Evolutionary conservation across 2,329 filamentous ascomycete species (phyloP), one percentile per base, ranked within the genome.

Genomic region (Claviceps monticola): DNA sequence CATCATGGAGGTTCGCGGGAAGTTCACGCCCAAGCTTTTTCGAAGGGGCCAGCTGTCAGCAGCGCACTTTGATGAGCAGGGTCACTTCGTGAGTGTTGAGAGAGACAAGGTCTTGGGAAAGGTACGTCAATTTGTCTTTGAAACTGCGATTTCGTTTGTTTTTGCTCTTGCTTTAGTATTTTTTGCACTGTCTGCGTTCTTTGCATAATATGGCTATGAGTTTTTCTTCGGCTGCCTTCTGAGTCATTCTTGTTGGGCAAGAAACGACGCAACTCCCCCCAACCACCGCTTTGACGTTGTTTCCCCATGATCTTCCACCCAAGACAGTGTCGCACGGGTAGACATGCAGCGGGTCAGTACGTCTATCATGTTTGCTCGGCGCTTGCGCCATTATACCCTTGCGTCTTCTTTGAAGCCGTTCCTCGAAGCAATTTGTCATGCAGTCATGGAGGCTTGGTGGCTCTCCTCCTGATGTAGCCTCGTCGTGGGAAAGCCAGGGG

Each of bases 1-100:
- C 19, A 95, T 98, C 60, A 95, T 96, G 83, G 91, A 98, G 65
- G 89, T 91, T 60, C 83, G 94, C 47, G 93, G 93, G 61, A 94
- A 90, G 68, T 83, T 96, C 56, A 90, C 88, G 34, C 82, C 86
- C 46, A 96, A 96, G 68, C 75, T 96, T 56, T 83, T 95, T 61
- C 88, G 88, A 60, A 84, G 86, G 50, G 88, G 90, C 2, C 77
- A 88, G 57, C 76, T 94, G 55, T 81, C 84, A 14, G 76, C 78
- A 43, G 73, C 83, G 62, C 87, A 95, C 67, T 96, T 95, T 66
- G 87, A 95, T 63, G 85, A 89, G 52, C 74, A 84, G 68, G 78
- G 86, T 56, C 88, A 88, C 61, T 97, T 95, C 67, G 75, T 84
- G 65, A 93, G 84, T 66, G 76, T 89, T 11, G 90, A 97, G 66